These are phyloP conservation scores for Baorangia bicolor DNA, from an alignment of 768 basidiomycete species.

Conservation along the genomic window DNA sequence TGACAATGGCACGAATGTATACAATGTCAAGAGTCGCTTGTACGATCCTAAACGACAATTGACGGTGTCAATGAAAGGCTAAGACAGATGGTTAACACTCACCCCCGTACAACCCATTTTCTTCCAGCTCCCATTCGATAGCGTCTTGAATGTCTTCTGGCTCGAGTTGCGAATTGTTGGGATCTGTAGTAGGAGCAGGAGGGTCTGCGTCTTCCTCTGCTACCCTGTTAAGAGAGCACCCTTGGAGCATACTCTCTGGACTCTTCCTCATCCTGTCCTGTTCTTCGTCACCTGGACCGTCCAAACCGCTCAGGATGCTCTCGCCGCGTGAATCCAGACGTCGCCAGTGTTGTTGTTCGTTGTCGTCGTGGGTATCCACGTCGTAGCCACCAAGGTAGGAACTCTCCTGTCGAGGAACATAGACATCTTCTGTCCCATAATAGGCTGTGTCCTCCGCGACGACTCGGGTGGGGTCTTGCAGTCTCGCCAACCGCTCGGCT, in stretches of 20 bases:
- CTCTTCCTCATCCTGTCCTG: slow-evolving; percentile 26
- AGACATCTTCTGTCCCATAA: slow-evolving; percentile 14
- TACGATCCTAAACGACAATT: slow-evolving; percentile 55
- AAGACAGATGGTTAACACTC: slow-evolving; percentile 12
- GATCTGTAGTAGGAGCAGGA: neutral
- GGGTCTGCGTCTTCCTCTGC: slow-evolving; percentile 36
- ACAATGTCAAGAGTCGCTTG: slow-evolving; percentile 49
- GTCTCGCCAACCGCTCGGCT: slow-evolving; percentile 12
- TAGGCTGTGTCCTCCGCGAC: slow-evolving; percentile 12
- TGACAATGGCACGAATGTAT: slow-evolving; percentile 59
- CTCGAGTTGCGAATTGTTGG: slow-evolving; percentile 17
- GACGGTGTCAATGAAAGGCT: neutral
- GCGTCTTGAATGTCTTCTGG: slow-evolving; percentile 42
- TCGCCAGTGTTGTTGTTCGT: slow-evolving; percentile 29
- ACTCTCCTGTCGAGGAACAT: slow-evolving; percentile 10
- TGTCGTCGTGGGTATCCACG: slow-evolving; percentile 20
- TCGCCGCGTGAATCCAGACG: slow-evolving; percentile 32
- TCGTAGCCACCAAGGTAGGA: slow-evolving; percentile 24
- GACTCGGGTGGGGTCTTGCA: slow-evolving; percentile 20
- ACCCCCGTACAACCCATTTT: slow-evolving; percentile 53
- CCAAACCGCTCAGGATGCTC: slow-evolving; percentile 33
- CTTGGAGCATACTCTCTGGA: slow-evolving; percentile 36
- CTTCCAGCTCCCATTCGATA: slow-evolving; percentile 46
- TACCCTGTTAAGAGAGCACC: slow-evolving; percentile 35
- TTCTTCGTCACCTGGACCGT: slow-evolving; percentile 25